These are phyloP conservation scores for Ogataea allantospora DNA, from an alignment of 805 yeast species.

Conservation along the genomic window DNA sequence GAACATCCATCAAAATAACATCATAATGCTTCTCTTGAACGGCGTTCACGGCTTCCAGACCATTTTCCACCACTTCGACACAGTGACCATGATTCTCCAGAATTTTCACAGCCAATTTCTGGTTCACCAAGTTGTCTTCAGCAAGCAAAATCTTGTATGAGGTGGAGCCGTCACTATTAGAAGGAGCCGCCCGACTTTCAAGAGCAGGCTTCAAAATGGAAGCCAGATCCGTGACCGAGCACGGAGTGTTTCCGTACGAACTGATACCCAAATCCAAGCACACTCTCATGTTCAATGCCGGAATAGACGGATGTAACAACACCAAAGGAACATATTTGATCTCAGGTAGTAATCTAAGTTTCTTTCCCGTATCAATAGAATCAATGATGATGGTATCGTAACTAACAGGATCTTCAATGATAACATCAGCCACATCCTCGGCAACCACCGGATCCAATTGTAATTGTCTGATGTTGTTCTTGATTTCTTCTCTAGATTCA, in stretches of 20 bases:
- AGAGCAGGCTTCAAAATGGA: slow-evolving; percentile 82
- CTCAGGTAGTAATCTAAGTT: slow-evolving; percentile 65
- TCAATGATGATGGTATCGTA: slow-evolving; percentile 84
- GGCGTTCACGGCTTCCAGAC: slow-evolving; percentile 77
- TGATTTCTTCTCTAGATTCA: slow-evolving; percentile 50
- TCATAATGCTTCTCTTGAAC: slow-evolving; percentile 67
- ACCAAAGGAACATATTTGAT: slow-evolving; percentile 86
- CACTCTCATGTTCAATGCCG: slow-evolving; percentile 73
- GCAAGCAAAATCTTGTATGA: slow-evolving; percentile 76
- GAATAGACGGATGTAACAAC: slow-evolving; percentile 69
- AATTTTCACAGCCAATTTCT: slow-evolving; percentile 81
- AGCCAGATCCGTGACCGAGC: slow-evolving; percentile 77
- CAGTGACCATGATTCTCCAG: slow-evolving; percentile 83
- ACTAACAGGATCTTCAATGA: slow-evolving; percentile 52
- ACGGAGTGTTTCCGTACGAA: slow-evolving; percentile 86
- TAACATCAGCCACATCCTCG: slow-evolving; percentile 52
- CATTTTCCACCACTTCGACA: slow-evolving; percentile 84
- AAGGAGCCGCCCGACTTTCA: slow-evolving; percentile 77
- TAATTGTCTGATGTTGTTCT: slow-evolving; percentile 48
- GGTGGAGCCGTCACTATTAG: slow-evolving; percentile 74
- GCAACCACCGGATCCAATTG: slow-evolving; percentile 63
- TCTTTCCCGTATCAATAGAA: slow-evolving; percentile 69
- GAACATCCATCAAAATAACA: slow-evolving; percentile 88
- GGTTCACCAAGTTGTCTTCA: slow-evolving; percentile 85
- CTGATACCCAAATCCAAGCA: slow-evolving; percentile 86